Evolutionary conservation across 1,139 yeast species (phyloP).

Genomic region (Hanseniaspora gamundiae): DNA sequence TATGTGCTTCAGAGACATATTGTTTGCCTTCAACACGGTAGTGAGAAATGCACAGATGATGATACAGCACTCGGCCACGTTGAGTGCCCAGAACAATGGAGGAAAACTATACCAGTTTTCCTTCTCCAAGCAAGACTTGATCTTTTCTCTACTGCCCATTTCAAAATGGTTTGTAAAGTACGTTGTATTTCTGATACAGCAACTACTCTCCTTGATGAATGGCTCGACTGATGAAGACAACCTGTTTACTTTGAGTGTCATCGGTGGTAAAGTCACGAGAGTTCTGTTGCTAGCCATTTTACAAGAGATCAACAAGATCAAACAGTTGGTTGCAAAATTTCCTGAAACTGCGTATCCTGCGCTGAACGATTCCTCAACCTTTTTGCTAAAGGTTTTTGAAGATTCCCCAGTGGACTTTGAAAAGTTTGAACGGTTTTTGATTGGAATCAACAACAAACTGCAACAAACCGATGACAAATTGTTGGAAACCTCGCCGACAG

Average conservation of each 20-base stretch:
- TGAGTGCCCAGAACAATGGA: constrained; percentile 14
- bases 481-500: not conserved
- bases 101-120: constrained; percentile 23
- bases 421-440: constrained; percentile 22
- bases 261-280: constrained; percentile 24
- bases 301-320: constrained; percentile 22
- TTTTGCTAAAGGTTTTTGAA: constrained; percentile 19
- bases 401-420: constrained; percentile 25
- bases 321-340: constrained; percentile 21
- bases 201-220: constrained; percentile 19
- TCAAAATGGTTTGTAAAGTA: constrained; percentile 26
- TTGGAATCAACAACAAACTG: constrained; percentile 20
- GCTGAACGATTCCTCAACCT: constrained; percentile 23
- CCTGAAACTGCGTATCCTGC: constrained; percentile 25
- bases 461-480: not conserved
- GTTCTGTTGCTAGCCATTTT: constrained; percentile 21
- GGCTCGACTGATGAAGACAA: constrained; percentile 14
- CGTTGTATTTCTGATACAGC: constrained; percentile 22
- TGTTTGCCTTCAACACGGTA: constrained; percentile 26
- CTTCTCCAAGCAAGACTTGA: constrained; percentile 25
- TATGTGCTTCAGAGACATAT: constrained; percentile 22
- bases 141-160: constrained; percentile 23
- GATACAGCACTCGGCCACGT: constrained; percentile 22
- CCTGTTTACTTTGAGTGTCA: constrained; percentile 21
- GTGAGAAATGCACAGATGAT: constrained; percentile 21